Conservation (phyloP, 2,329 filamentous ascomycete genomes). For the Dactylellina drechsleri region DNA sequence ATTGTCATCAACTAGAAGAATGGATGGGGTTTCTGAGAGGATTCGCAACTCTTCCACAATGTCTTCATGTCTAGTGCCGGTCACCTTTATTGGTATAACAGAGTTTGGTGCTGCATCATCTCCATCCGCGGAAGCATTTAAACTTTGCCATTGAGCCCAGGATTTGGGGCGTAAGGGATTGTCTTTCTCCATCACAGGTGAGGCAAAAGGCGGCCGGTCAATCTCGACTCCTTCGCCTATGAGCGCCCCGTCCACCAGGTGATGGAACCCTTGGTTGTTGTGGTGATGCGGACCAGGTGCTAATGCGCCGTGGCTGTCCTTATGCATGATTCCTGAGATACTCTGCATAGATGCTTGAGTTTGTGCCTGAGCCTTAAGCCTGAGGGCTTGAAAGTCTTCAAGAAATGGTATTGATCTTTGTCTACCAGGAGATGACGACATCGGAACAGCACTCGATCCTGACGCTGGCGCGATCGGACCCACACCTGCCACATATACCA, state of each 20-base stretch:
- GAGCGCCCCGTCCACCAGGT: constrained; percentile 32
- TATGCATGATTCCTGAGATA: constrained; percentile 51
- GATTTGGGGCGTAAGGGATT: constrained; percentile 25
- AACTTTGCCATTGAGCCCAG: constrained; percentile 36
- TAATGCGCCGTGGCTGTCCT: constrained; percentile 12
- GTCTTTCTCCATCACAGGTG: constrained; percentile 25
- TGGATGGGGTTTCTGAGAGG: constrained; percentile 13
- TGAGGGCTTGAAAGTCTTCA: constrained; percentile 31
- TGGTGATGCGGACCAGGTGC: constrained; percentile 1
- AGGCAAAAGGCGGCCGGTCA: constrained; percentile 25
- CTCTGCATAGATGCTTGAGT: constrained; percentile 40
- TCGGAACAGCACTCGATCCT: constrained; percentile 36
- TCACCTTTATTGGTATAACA: constrained; percentile 7
- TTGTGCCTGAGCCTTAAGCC: constrained; percentile 23
- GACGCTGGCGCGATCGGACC: constrained; percentile 18
- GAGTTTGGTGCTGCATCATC: constrained; percentile 16
- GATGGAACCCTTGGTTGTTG: constrained; percentile 12
- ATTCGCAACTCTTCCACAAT: constrained; percentile 29
- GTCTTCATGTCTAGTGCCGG: constrained; percentile 13
- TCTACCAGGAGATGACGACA: constrained; percentile 33
- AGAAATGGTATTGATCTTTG: constrained; percentile 41
- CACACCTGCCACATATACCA: constrained; percentile 38
- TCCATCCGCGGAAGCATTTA: constrained; percentile 14
- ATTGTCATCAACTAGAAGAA: constrained; percentile 53
- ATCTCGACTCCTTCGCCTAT: constrained; percentile 35